Evolutionary conservation across 179 eudicot genomes (phyloP).

Genomic region (Vitellaria paradoxa): DNA sequence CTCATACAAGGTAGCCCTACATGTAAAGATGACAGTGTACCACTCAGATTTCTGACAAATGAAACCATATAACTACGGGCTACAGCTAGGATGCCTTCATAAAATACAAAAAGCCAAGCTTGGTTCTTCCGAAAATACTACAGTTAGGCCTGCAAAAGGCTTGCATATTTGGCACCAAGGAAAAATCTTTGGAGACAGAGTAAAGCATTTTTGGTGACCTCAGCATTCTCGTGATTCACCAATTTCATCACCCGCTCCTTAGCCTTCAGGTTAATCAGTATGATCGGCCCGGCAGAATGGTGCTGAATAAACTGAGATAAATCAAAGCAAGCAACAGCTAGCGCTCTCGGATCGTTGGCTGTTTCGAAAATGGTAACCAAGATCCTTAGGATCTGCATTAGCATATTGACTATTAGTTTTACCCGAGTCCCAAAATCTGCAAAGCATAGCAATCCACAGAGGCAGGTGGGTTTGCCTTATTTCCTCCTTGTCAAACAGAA

Average conservation of each 20-base stretch:
- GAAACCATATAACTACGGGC: too few species aligned
- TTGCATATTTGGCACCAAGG: constrained; percentile 96
- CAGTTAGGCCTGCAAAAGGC: constrained; percentile 83
- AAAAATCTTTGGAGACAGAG: constrained; percentile 98
- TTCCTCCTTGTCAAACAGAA: not conserved
- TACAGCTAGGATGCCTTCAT: too few species aligned
- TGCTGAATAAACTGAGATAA: constrained; percentile 87
- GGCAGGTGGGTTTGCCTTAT: not conserved
- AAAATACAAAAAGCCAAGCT: too few species aligned
- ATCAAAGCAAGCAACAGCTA: constrained; percentile 95
- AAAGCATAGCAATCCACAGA: not conserved
- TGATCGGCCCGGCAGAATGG: constrained; percentile 94
- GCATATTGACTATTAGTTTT: constrained; percentile 16
- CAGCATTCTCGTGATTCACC: constrained; percentile 88
- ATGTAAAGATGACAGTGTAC: too few species aligned
- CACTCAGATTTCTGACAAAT: too few species aligned
- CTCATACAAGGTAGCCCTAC: too few species aligned
- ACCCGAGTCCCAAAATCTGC: not conserved
- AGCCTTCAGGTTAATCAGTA: constrained; percentile 87
- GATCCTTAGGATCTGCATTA: constrained; percentile 75
- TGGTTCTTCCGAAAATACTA: too few species aligned
- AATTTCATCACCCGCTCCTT: constrained; percentile 95
- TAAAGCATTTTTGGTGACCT: constrained; percentile 90
- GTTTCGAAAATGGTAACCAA: constrained; percentile 87
- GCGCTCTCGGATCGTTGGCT: constrained; percentile 71